These are phyloP conservation scores for Trifolium pratense DNA, from an alignment of 306 rosid species.

Conservation along the genomic window DNA sequence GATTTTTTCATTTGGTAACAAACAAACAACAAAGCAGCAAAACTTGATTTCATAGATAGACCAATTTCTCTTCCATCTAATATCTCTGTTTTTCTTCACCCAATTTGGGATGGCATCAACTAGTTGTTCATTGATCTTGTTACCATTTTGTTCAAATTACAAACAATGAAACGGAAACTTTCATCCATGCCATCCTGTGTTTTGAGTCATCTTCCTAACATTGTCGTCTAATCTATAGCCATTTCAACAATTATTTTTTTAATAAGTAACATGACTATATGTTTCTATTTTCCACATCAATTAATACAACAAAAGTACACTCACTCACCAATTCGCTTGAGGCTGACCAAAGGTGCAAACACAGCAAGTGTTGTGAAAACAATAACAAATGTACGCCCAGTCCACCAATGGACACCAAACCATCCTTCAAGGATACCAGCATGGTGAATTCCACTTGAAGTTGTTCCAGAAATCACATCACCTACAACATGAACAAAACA, in stretches of 20 bases:
- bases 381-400: constrained; percentile 65
- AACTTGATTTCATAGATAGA: neutral
- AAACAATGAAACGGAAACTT: neutral
- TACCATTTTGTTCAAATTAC: neutral
- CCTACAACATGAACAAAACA: constrained; percentile 57
- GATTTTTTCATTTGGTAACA: neutral
- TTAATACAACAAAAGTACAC: constrained; percentile 7
- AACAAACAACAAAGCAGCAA: constrained; percentile 1
- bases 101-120: neutral
- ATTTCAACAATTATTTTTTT: neutral
- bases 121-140: neutral
- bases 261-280: neutral
- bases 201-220: constrained; percentile 16
- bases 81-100: neutral
- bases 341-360: constrained; percentile 75
- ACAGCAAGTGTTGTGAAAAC: constrained; percentile 61
- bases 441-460: constrained; percentile 75
- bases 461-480: constrained; percentile 91
- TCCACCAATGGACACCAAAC: constrained; percentile 95
- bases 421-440: constrained; percentile 84
- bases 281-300: neutral
- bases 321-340: constrained; percentile 80
- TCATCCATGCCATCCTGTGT: neutral
- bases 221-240: neutral
- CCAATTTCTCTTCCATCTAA: neutral